Base-by-base conservation (phyloP, 2,329 filamentous ascomycete species). In the Fusarium burgessii region DNA sequence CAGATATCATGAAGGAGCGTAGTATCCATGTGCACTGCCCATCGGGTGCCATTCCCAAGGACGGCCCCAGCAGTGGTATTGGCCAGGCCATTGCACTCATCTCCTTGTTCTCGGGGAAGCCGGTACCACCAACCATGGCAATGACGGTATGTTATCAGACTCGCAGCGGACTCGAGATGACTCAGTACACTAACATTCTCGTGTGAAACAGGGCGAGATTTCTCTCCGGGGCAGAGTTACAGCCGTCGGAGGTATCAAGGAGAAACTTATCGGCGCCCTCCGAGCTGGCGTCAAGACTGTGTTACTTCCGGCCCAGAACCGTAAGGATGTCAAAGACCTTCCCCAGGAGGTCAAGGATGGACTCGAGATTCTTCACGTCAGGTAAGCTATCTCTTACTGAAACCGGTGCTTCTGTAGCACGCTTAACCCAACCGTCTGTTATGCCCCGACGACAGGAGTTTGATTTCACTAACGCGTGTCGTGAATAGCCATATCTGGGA, bases 1-100 rank as follows among this genome's bases (percentile, higher is more conserved):
- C 95, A 73, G 95, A 99, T 79, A 95, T 99, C 77, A 98, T 98
- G 94, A 95, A 96, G 84, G 92, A 92, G 76, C 91, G 96, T 69
- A 94, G 92, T 80, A 92, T 99, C 67, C 96, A 99, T 78, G 95
- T 99, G 12, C 96, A 99, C 82, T 99, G 96, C 77, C 96, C 96
- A 0, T 93, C 92, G 1, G 96, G 96, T 25, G 94, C 96, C 1
- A 96, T 98, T 50, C 96, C 96, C 60, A 99, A 99, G 82, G 96
- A 98, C 76, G 93, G 94, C 0, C 90, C 90, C 25, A 91, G 89
- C 76, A 97, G 95, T 49, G 96, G 96, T 50, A 92, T 98, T 65
- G 95, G 95, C 3, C 96, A 99, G 82, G 97, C 95, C 2, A 91
- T 99, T 75, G 96, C 94, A 5, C 87, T 99, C 67, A 94, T 98